A percentile compares a stretch with the other conserved stretches of the same genome.
These are phyloP conservation scores for Tripterygium wilfordii DNA, from an alignment of 177 flowering plant species.

Conservation along the genomic window DNA sequence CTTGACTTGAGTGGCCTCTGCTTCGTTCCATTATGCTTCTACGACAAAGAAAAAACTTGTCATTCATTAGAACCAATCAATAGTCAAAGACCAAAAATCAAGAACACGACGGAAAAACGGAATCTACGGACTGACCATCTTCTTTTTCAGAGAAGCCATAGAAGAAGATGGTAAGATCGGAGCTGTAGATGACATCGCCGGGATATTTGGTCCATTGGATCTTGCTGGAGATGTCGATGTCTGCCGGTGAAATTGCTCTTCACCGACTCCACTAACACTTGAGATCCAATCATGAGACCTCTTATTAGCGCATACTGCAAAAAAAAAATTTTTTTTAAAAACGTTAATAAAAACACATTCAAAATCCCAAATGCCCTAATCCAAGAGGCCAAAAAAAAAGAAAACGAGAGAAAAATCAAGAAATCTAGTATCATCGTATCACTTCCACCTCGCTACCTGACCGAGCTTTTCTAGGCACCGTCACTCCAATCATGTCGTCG, in stretches of 20 bases:
- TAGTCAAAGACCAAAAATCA: background rate
- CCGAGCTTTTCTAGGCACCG: conserved; percentile 96
- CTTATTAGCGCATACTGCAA: conserved; percentile 82
- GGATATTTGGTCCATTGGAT: conserved; percentile 27
- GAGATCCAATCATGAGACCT: conserved; percentile 77
- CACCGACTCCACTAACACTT: conserved; percentile 32
- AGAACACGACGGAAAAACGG: background rate
- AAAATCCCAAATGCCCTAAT: conserved; percentile 2
- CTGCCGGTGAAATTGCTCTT: conserved; percentile 56
- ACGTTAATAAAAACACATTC: conserved; percentile 3
- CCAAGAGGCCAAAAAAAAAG: background rate
- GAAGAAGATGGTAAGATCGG: conserved; percentile 81
- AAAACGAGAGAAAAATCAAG: too few relatives aligned
- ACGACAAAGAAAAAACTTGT: conserved; percentile 9
- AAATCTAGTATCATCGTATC: too few relatives aligned
- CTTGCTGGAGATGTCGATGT: conserved; percentile 77
- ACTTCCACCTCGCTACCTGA: conserved; percentile 55
- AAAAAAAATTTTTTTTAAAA: too few relatives aligned
- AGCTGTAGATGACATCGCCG: conserved; percentile 32
- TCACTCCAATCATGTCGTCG: conserved; percentile 88
- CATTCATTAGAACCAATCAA: background rate
- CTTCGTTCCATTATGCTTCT: conserved; percentile 51
- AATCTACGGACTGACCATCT: conserved; percentile 54
- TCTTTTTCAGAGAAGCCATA: conserved; percentile 56
- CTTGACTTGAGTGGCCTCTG: conserved; percentile 44